Base-by-base conservation (phyloP, 2,329 filamentous ascomycete genomes). In the Lachnellula cervina region DNA sequence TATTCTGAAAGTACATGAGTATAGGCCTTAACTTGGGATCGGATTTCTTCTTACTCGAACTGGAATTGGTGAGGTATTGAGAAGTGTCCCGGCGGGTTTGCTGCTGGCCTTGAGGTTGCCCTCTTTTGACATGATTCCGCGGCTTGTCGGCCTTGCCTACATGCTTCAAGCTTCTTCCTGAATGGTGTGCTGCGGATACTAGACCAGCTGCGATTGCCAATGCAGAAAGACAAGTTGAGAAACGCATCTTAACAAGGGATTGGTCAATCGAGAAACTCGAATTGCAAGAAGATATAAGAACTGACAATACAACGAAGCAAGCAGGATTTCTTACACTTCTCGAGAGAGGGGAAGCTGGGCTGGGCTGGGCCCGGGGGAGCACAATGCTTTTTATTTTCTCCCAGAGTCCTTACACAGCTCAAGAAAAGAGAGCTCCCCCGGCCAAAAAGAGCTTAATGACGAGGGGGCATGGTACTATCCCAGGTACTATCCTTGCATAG, bases 1-100 rank as follows among this genome's bases (percentile, higher is more conserved):
- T 84, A 88, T 60, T 78, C 82, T 85, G 58, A 11, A 32, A 16
- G 51, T 11, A 51, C 13, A 34, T 53, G 43, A 57, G 55, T 25
- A 16, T 43, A 11, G 28, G 14, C 19, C 2, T 21, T 23, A 32
- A 9, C 4, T 40, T 11, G 34, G 14, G 11, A 13, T 11, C 47
- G 5, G 38, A 23, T n/a, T n/a, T 40, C 7, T 40, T 16, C 57
- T 57, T 63, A 68, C 66, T 64, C 23, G 61, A 54, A 16, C 66
- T 66, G 7, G 61, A 55, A 40, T 60, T 57, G 19, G 65, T 68
- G 28, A 64, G 58, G 52, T 63, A 66, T 47, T 63, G 52, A 28
- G 51, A 54, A 16, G 57, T 45, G 38, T 47, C 47, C 34, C 47
- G 48, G 23, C 56, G 52, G 11, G 52, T 47, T 19, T 59, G 56